Percentiles rank a stretch among this genome's conserved stretches.
phyloP scores from a whole-genome alignment of 768 basidiomycete genomes.

The Leucosporidium yakuticum region DNA sequence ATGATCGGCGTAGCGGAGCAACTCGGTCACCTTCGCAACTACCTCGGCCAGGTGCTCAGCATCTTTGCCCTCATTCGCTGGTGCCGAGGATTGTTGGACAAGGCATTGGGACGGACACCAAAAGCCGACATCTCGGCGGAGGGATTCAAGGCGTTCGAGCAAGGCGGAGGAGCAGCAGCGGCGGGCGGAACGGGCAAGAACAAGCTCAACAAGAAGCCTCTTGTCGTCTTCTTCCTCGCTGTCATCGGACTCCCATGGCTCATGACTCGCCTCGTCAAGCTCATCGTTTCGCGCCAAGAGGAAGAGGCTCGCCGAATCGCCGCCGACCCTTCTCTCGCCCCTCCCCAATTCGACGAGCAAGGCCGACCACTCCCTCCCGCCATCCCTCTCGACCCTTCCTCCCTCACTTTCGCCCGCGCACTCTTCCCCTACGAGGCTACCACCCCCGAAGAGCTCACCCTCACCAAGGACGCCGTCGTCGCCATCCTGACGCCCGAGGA shows the following conservation, averaged over 20 bases:
- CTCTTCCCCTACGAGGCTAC: slow-evolving; percentile 63
- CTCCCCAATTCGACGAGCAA: slow-evolving; percentile 46
- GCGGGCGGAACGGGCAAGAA: slow-evolving; percentile 56
- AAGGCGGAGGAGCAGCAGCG: slow-evolving; percentile 44
- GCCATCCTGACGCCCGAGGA: slow-evolving; percentile 74
- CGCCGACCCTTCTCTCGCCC: slow-evolving; percentile 37
- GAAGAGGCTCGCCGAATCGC: slow-evolving; percentile 46
- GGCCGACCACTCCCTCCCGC: slow-evolving; percentile 32
- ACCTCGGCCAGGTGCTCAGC: slow-evolving; percentile 86
- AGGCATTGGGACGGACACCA: slow-evolving; percentile 47
- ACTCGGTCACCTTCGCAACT: slow-evolving; percentile 81
- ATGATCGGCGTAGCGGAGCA: slow-evolving; percentile 97
- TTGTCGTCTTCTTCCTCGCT: slow-evolving; percentile 87
- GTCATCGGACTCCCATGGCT: slow-evolving; percentile 87
- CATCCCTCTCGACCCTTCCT: slow-evolving; percentile 57
- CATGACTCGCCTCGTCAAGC: slow-evolving; percentile 80
- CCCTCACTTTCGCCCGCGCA: slow-evolving; percentile 76
- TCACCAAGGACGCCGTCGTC: slow-evolving; percentile 86
- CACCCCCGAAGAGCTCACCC: slow-evolving; percentile 66
- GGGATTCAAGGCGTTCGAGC: slow-evolving; percentile 67
- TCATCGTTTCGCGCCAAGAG: slow-evolving; percentile 49
- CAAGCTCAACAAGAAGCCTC: slow-evolving; percentile 76
- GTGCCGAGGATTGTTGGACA: slow-evolving; percentile 61
- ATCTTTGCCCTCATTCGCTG: slow-evolving; percentile 83
- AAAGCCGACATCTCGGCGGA: slow-evolving; percentile 42